A percentile compares a stretch with the other conserved stretches of the same genome.
Evolutionary conservation across 225 moss, liverwort and hornwort species (phyloP).

Genomic region (Thuidium tamariscinum): DNA sequence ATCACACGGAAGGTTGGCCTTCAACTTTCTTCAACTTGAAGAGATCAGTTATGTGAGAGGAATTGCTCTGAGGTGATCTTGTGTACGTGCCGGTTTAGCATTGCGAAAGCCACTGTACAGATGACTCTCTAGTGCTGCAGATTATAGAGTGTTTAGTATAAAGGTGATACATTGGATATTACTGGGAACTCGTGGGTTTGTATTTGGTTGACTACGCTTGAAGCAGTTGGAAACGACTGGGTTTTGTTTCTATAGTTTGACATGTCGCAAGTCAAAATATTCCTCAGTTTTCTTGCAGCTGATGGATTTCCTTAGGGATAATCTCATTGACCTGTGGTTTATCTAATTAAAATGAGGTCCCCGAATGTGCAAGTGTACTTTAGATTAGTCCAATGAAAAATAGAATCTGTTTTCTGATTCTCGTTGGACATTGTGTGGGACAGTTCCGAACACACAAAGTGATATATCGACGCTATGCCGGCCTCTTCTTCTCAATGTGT

Average conservation of each 20-base stretch:
- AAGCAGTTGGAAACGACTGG: not conserved
- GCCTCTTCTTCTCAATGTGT: constrained; percentile 99
- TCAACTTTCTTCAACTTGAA: not conserved
- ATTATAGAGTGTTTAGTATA: not conserved
- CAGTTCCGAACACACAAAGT: constrained; percentile 99
- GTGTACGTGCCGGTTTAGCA: not conserved
- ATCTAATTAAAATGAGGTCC: not conserved
- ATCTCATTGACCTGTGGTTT: not conserved
- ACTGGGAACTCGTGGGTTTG: not conserved
- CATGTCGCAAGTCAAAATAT: not conserved
- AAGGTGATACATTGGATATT: not conserved
- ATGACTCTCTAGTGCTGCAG: not conserved
- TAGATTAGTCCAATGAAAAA: not conserved
- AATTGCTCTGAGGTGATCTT: not conserved
- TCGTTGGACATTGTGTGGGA: not conserved
- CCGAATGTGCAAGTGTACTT: not conserved
- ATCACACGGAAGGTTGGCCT: not conserved
- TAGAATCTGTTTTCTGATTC: not conserved
- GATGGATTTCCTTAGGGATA: not conserved
- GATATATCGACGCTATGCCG: constrained; percentile 94
- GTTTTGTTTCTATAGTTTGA: not conserved
- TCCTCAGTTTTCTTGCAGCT: not conserved
- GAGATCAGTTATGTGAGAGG: not conserved
- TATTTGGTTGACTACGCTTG: not conserved
- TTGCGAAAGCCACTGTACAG: not conserved